Conservation (phyloP, 345 rosid species). For the Theobroma cacao region DNA sequence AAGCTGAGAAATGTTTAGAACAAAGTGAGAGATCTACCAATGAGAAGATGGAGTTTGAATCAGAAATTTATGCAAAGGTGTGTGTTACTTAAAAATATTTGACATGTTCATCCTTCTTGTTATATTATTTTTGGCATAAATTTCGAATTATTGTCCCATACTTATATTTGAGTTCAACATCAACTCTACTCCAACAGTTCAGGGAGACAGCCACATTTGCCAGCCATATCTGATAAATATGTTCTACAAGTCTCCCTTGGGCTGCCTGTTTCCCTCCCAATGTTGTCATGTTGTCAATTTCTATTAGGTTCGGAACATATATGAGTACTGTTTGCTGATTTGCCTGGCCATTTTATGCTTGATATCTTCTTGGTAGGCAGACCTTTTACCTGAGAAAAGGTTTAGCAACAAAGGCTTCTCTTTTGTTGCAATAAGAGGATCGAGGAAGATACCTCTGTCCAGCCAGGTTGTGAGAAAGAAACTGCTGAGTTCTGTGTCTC, state of each 20-base stretch:
- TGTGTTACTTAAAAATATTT: slow-evolving; percentile 5
- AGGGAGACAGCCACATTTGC: too few species aligned
- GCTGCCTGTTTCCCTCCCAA: not conserved
- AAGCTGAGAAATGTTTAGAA: slow-evolving; percentile 77
- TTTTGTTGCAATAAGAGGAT: not conserved
- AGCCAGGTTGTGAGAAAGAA: not conserved
- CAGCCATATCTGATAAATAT: not conserved
- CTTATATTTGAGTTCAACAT: not conserved
- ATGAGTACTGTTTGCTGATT: not conserved
- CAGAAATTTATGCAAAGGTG: slow-evolving; percentile 75
- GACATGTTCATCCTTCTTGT: not conserved
- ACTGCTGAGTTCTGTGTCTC: not conserved
- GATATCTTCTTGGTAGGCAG: not conserved
- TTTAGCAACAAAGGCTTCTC: not conserved
- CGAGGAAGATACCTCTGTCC: not conserved
- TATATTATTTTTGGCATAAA: not conserved
- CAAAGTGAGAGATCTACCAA: slow-evolving; percentile 60
- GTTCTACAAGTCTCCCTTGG: not conserved
- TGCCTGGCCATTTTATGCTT: not conserved
- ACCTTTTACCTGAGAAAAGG: not conserved
- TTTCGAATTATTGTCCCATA: not conserved
- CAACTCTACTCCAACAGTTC: not conserved
- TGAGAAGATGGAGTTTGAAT: slow-evolving; percentile 71
- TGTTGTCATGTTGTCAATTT: not conserved
- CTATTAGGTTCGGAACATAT: not conserved